phyloP scores from a whole-genome alignment of 805 yeast species.

The Candida maesae region DNA sequence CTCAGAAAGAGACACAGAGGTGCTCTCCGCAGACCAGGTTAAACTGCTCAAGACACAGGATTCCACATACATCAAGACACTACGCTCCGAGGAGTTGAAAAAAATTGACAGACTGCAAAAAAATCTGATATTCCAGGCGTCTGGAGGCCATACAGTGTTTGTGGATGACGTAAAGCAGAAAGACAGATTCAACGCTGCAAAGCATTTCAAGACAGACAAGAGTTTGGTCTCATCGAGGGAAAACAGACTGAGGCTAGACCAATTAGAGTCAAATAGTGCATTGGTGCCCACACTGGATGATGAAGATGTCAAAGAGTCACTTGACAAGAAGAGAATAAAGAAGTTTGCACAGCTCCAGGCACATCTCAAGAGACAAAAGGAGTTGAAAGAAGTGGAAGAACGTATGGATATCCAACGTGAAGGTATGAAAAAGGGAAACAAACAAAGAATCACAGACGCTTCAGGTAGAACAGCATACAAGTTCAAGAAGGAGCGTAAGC shows the following conservation, averaged over 20 bases:
- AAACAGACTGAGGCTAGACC: constrained; percentile 64
- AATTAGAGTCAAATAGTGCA: constrained; percentile 42
- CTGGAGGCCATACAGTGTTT: constrained; percentile 81
- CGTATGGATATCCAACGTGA: constrained; percentile 78
- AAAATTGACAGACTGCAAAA: constrained; percentile 53
- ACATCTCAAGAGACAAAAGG: constrained; percentile 64
- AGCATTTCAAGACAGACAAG: constrained; percentile 67
- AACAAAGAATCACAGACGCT: constrained; percentile 64
- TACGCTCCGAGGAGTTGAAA: constrained; percentile 63
- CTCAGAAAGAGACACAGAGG: constrained; percentile 60
- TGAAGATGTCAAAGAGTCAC: constrained; percentile 33
- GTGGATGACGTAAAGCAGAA: constrained; percentile 61
- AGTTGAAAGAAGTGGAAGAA: constrained; percentile 63
- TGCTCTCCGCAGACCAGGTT: constrained; percentile 67
- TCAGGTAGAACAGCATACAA: constrained; percentile 71
- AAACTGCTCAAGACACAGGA: constrained; percentile 88
- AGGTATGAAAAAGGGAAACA: constrained; percentile 85
- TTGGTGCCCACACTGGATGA: constrained; percentile 27
- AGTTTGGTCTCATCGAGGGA: constrained; percentile 59
- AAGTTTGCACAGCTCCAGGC: constrained; percentile 56
- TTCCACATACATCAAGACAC: constrained; percentile 74
- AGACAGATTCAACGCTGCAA: constrained; percentile 57
- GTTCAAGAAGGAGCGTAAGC: constrained; percentile 80
- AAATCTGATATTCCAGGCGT: constrained; percentile 46
- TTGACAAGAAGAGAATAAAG: constrained; percentile 54